phyloP scores from a whole-genome alignment of 805 yeast genomes.

The Candida ascalaphidarum region DNA sequence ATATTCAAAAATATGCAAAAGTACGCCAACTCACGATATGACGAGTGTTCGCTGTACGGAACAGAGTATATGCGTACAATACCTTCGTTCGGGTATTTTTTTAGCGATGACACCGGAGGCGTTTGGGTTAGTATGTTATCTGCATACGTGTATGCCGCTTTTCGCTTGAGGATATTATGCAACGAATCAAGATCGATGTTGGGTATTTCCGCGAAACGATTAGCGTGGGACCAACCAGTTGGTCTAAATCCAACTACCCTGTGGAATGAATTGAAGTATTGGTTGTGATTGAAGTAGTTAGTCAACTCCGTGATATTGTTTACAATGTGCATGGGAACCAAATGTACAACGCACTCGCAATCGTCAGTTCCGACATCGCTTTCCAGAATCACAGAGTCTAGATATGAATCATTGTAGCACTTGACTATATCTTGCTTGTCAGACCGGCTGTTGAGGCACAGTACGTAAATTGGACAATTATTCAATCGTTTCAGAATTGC shows the following conservation, averaged over 20 bases:
- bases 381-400: slow-evolving; percentile 18
- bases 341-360: slow-evolving; percentile 43
- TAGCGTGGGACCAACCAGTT: slow-evolving; percentile 84
- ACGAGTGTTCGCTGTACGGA: slow-evolving; percentile 94
- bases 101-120: too few species aligned
- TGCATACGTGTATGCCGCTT: slow-evolving; percentile 2
- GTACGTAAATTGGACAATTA: slow-evolving; percentile 47
- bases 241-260: slow-evolving; percentile 71
- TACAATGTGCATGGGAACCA: slow-evolving; percentile 59
- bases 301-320: slow-evolving; percentile 37
- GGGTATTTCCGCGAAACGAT: background rate
- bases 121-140: slow-evolving; percentile 23
- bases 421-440: slow-evolving; percentile 33
- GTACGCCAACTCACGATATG: slow-evolving; percentile 68
- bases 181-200: too few species aligned
- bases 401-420: slow-evolving; percentile 37
- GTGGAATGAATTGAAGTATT: slow-evolving; percentile 39
- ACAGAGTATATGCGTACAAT: slow-evolving; percentile 39
- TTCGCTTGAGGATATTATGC: background rate
- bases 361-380: slow-evolving; percentile 33
- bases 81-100: slow-evolving; percentile 5
- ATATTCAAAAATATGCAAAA: slow-evolving; percentile 50
- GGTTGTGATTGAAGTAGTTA: slow-evolving; percentile 40
- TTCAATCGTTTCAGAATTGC: slow-evolving; percentile 43
- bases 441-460: slow-evolving; percentile 36